Percentiles rank a stretch among this genome's conserved stretches.
phyloP scores from a whole-genome alignment of 2,329 filamentous ascomycete genomes.

The Chaetomiaceae sp. region DNA sequence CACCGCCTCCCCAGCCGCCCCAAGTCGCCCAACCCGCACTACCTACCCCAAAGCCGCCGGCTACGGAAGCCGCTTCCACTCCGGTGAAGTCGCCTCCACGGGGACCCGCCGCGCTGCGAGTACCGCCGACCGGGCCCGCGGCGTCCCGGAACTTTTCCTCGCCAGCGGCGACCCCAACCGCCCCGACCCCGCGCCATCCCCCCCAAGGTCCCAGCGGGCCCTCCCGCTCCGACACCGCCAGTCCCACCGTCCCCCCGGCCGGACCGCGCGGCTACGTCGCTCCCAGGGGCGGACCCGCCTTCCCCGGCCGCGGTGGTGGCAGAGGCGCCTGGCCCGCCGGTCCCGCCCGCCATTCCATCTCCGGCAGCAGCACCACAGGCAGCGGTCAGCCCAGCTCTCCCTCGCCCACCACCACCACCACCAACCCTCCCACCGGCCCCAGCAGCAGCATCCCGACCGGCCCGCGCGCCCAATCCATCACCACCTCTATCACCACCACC shows the following conservation, averaged over 20 bases:
- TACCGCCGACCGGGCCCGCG: slow-evolving; percentile 43
- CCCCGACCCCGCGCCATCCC: slow-evolving; percentile 28
- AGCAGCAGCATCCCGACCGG: slow-evolving; percentile 42
- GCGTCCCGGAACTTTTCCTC: slow-evolving; percentile 34
- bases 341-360: slow-evolving; percentile 26
- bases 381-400: too few relatives aligned
- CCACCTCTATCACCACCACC: slow-evolving; percentile 29
- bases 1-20: slow-evolving; percentile 10
- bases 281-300: slow-evolving; percentile 40
- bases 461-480: slow-evolving; percentile 35
- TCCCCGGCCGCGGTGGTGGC: slow-evolving; percentile 37
- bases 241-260: slow-evolving; percentile 45
- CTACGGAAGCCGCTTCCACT: slow-evolving; percentile 25
- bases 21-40: slow-evolving; percentile 6
- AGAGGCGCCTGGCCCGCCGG: slow-evolving; percentile 38
- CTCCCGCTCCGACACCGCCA: slow-evolving; percentile 35
- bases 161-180: slow-evolving; percentile 26
- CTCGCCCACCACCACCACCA: slow-evolving; percentile 27
- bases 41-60: slow-evolving; percentile 18
- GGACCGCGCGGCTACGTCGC: slow-evolving; percentile 50
- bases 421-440: slow-evolving; percentile 33
- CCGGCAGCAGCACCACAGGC: slow-evolving; percentile 9
- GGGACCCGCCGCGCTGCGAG: slow-evolving; percentile 48
- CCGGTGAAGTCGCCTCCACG: slow-evolving; percentile 45
- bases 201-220: slow-evolving; percentile 31